A percentile compares a stretch with the other conserved stretches of the same genome.
phyloP scores from a whole-genome alignment of 805 yeast genomes.

The Sugiyamaella smithiae region DNA sequence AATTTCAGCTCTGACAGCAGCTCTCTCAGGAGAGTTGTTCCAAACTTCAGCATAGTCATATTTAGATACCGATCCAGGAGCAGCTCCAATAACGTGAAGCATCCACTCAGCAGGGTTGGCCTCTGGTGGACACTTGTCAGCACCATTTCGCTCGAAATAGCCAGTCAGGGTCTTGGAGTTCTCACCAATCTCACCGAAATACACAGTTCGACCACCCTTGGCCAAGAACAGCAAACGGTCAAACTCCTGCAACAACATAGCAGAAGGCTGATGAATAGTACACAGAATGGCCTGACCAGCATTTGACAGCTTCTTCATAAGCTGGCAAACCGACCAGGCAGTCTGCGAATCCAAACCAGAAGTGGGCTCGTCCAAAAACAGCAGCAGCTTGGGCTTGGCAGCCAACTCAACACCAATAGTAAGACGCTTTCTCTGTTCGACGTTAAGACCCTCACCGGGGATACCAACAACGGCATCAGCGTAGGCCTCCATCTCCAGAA shows the following conservation, averaged over 20 bases:
- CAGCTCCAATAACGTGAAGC: conserved; percentile 56
- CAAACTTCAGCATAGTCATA: conserved; percentile 59
- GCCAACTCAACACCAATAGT: conserved; percentile 67
- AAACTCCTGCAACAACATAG: conserved; percentile 70
- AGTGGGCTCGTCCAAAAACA: conserved; percentile 66
- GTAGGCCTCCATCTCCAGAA: conserved; percentile 61
- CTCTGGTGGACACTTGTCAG: conserved; percentile 60
- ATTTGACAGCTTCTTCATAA: conserved; percentile 57
- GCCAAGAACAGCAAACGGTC: conserved; percentile 71
- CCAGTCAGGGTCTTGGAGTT: conserved; percentile 56
- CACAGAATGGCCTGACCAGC: conserved; percentile 65
- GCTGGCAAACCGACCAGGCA: conserved; percentile 62
- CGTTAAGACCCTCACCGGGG: conserved; percentile 66
- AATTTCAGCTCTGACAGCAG: conserved; percentile 54
- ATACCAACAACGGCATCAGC: conserved; percentile 75
- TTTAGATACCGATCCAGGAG: conserved; percentile 34
- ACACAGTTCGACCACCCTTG: conserved; percentile 69
- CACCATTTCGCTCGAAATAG: conserved; percentile 65
- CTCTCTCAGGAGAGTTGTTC: conserved; percentile 63
- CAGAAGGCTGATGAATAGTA: conserved; percentile 87
- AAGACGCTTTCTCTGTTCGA: conserved; percentile 59
- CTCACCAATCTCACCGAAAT: conserved; percentile 70
- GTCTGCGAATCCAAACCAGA: conserved; percentile 69
- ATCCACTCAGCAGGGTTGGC: conserved; percentile 92
- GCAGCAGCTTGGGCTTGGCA: conserved; percentile 58